Evolutionary conservation across 2,329 filamentous ascomycete species (phyloP).

Genomic region (Septoria petroselini): DNA sequence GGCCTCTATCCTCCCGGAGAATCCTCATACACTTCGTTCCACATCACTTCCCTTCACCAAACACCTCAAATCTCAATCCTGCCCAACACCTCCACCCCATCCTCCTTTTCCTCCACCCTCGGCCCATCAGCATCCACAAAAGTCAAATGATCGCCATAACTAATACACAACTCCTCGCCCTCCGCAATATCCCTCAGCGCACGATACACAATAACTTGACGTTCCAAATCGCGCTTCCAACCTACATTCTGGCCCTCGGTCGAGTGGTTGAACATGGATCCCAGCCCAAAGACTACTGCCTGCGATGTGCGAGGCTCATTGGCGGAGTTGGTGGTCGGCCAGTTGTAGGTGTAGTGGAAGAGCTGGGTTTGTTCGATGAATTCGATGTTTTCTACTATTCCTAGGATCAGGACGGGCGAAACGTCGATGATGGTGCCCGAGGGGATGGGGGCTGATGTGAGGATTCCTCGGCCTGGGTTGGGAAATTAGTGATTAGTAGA

Average conservation of each 20-base stretch:
- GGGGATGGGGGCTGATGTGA: conserved; percentile 48
- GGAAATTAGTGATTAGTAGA: no score
- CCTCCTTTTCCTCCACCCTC: conserved; percentile 28
- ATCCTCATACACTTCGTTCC: no score
- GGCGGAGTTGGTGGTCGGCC: conserved; percentile 36
- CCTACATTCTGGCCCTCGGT: conserved; percentile 53
- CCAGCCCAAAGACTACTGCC: conserved; percentile 55
- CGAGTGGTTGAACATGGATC: conserved; percentile 60
- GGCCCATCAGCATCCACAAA: conserved; percentile 46
- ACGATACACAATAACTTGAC: conserved; percentile 49
- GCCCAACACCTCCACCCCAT: conserved; percentile 41
- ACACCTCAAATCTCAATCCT: conserved; percentile 33
- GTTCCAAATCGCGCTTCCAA: conserved; percentile 51
- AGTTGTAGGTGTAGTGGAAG: conserved; percentile 58
- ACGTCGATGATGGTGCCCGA: conserved; percentile 51
- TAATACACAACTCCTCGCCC: conserved; percentile 57
- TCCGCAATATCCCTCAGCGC: conserved; percentile 49
- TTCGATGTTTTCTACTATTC: conserved; percentile 47
- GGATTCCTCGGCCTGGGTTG: conserved; percentile 56
- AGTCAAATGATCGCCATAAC: conserved; percentile 48
- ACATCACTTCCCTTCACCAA: no score
- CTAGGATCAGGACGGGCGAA: conserved; percentile 52
- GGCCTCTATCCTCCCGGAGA: no score
- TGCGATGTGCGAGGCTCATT: conserved; percentile 41
- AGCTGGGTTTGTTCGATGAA: conserved; percentile 52